phyloP scores from a whole-genome alignment of 805 yeast genomes.

The Blastobotrys parvus region DNA sequence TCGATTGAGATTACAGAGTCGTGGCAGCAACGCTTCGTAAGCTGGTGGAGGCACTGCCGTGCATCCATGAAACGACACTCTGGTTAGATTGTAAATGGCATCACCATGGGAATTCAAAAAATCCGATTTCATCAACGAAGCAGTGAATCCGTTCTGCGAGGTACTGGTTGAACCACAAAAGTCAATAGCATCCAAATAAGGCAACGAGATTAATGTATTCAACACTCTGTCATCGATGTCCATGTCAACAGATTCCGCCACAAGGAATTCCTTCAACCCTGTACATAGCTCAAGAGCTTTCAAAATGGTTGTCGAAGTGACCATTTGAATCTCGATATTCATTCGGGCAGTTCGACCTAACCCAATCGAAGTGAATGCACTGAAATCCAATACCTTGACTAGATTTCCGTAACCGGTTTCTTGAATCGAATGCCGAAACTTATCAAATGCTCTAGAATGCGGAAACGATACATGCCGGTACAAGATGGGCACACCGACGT shows the following conservation, averaged over 20 bases:
- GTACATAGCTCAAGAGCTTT: conserved; percentile 53
- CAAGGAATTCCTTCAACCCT: conserved; percentile 68
- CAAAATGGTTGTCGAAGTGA: conserved; percentile 63
- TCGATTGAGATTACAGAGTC: conserved; percentile 47
- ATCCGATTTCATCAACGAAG: conserved; percentile 40
- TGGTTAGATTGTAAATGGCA: conserved; percentile 26
- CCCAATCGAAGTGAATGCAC: conserved; percentile 83
- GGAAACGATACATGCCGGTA: conserved; percentile 45
- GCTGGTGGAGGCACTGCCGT: conserved; percentile 59
- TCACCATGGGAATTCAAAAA: conserved; percentile 13
- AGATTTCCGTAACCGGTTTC: conserved; percentile 39
- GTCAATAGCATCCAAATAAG: conserved; percentile 60
- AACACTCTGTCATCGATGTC: conserved; percentile 62
- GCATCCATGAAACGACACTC: conserved; percentile 80
- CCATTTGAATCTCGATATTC: conserved; percentile 89
- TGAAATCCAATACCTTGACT: conserved; percentile 75
- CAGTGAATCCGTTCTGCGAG: conserved; percentile 37
- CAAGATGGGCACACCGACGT: conserved; percentile 28
- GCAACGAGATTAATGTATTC: conserved; percentile 46
- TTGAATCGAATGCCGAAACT: conserved; percentile 49
- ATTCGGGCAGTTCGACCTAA: conserved; percentile 81
- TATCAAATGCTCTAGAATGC: conserved; percentile 72
- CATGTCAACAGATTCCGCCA: conserved; percentile 76
- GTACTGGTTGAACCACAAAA: conserved; percentile 81
- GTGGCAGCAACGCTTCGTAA: conserved; percentile 50